phyloP scores from a whole-genome alignment of 1,284 basidiomycete species.

The Irpex sp. region DNA sequence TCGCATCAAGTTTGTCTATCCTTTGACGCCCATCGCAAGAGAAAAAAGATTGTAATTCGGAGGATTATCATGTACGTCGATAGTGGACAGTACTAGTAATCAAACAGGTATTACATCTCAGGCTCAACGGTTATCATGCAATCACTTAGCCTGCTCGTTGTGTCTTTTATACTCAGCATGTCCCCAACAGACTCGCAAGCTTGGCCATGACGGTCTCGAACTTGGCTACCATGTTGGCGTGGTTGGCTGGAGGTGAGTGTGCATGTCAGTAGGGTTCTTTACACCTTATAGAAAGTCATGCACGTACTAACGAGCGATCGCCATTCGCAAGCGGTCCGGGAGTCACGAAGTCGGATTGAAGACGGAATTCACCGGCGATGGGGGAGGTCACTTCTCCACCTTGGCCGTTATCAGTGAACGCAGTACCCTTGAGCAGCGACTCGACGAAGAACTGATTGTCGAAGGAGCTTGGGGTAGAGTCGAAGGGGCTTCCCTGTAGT shows the following conservation, averaged over 20 bases:
- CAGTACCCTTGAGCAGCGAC: slow-evolving; percentile 28
- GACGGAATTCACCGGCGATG: slow-evolving; percentile 23
- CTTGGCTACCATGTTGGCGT: slow-evolving; percentile 6
- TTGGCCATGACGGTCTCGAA: slow-evolving; percentile 12
- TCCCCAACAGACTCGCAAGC: not conserved
- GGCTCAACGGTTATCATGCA: too few species aligned
- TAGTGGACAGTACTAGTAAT: too few species aligned
- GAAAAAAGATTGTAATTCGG: too few species aligned
- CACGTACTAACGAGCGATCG: slow-evolving; percentile 20
- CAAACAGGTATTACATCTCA: too few species aligned
- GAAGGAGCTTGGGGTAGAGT: not conserved
- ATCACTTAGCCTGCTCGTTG: too few species aligned
- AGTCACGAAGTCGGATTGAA: slow-evolving; percentile 28
- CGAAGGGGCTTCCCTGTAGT: not conserved
- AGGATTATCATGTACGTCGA: too few species aligned
- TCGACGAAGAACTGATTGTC: slow-evolving; percentile 2
- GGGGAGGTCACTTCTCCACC: slow-evolving; percentile 11
- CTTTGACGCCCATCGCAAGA: too few species aligned
- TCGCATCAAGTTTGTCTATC: too few species aligned
- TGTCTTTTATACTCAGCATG: too few species aligned
- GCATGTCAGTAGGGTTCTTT: not conserved
- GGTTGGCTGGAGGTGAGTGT: not conserved
- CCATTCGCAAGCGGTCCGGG: slow-evolving; percentile 28
- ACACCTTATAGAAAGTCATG: not conserved
- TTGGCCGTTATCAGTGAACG: slow-evolving; percentile 27